phyloP scores from a whole-genome alignment of 2,329 filamentous ascomycete genomes.

The Escovopsis sp. region DNA sequence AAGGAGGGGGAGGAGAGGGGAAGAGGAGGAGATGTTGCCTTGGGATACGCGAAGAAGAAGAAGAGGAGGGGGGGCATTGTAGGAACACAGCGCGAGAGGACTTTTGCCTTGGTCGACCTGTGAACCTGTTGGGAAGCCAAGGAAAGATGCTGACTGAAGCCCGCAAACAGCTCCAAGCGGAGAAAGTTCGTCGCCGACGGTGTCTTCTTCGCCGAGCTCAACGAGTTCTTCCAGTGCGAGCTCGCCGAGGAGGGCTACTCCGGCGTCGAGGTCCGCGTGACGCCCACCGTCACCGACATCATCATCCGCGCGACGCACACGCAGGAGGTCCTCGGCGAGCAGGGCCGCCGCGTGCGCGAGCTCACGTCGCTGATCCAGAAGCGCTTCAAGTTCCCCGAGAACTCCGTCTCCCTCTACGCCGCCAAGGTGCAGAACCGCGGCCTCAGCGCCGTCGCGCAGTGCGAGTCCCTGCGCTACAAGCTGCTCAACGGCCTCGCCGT shows the following conservation, averaged over 20 bases:
- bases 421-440: constrained; percentile 99
- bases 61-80: too few species aligned
- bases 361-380: constrained; percentile 99
- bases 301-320: constrained; percentile 99
- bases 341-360: constrained; percentile 99
- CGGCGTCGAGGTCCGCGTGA: constrained; percentile 98
- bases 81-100: too few species aligned
- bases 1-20: background rate
- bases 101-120: too few species aligned
- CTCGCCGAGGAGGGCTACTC: constrained; percentile 99
- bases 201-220: constrained; percentile 99
- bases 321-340: constrained; percentile 99
- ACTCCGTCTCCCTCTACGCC: constrained; percentile 98
- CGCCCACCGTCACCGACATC: constrained; percentile 99
- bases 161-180: constrained; percentile 72
- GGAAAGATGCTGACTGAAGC: background rate
- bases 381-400: constrained; percentile 99
- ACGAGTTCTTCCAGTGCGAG: constrained; percentile 99
- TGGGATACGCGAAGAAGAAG: too few species aligned
- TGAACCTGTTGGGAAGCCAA: too few species aligned
- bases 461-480: constrained; percentile 99
- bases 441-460: constrained; percentile 98
- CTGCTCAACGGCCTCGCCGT: constrained; percentile 98
- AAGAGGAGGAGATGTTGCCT: background rate
- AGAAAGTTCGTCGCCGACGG: constrained; percentile 95